These are phyloP conservation scores for Colletotrichum higginsianum DNA, from an alignment of 2,329 filamentous ascomycete species.

Conservation along the genomic window DNA sequence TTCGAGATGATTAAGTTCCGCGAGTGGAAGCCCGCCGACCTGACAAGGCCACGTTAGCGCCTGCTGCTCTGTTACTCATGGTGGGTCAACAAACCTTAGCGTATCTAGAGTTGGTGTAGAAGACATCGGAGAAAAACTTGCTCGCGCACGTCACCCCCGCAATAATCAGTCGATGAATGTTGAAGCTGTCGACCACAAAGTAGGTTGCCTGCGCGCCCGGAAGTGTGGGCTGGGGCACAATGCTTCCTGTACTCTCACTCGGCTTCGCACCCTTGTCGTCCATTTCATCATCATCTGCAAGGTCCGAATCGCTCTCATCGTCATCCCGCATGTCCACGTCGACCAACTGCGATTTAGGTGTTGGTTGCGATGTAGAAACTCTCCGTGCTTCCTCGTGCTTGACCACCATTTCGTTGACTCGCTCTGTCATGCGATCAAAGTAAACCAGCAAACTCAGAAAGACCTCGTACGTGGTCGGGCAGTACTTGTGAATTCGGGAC, in stretches of 20 bases:
- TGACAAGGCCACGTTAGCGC: conserved; percentile 54
- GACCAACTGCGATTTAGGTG: conserved; percentile 34
- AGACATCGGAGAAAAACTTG: conserved; percentile 99
- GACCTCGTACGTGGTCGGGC: conserved; percentile 97
- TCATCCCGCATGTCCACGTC: conserved; percentile 57
- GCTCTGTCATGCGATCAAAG: conserved; percentile 98
- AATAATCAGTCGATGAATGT: conserved; percentile 97
- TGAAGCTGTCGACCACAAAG: conserved; percentile 99
- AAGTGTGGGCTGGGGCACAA: conserved; percentile 19
- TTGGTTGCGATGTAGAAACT: conserved; percentile 50
- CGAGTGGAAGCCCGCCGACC: conserved; percentile 93
- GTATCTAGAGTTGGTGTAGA: conserved; percentile 99
- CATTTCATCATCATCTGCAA: conserved; percentile 62
- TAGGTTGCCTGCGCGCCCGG: conserved; percentile 63
- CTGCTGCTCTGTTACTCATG: too few species aligned
- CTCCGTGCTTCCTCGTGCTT: conserved; percentile 72
- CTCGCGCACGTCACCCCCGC: conserved; percentile 97
- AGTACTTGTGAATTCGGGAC: conserved; percentile 98
- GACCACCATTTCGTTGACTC: conserved; percentile 86
- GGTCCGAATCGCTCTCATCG: conserved; percentile 66
- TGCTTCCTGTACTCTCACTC: conserved; percentile 44
- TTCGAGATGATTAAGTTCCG: conserved; percentile 95
- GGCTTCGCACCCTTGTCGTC: conserved; percentile 45
- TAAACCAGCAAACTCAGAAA: conserved; percentile 96
- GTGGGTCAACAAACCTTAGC: conserved; percentile 81